Percentiles rank a stretch among this genome's conserved stretches.
Evolutionary conservation across 768 basidiomycete genomes (phyloP).

Genomic region (Phanerochaete carnosa): DNA sequence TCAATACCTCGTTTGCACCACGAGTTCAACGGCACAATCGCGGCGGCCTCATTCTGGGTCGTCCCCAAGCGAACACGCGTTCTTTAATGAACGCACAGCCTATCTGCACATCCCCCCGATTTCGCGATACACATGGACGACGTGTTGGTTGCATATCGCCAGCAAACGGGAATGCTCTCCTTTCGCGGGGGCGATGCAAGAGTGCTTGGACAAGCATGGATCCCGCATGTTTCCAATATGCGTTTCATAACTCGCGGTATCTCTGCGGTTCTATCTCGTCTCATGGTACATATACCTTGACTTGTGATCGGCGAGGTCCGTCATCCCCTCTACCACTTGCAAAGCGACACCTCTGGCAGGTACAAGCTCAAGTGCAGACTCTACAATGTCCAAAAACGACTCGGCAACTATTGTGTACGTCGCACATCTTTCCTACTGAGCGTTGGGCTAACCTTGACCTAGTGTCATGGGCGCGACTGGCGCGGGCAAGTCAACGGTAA

Average conservation of each 20-base stretch:
- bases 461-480: slow-evolving; percentile 24
- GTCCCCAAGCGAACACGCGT: background rate
- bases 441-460: background rate
- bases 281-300: background rate
- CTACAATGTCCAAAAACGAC: slow-evolving; percentile 1
- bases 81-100: background rate
- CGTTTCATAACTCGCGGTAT: background rate
- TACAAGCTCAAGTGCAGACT: background rate
- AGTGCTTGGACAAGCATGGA: background rate
- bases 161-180: background rate
- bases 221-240: background rate
- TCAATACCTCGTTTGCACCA: background rate
- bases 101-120: background rate
- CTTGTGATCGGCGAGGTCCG: background rate
- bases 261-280: background rate
- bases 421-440: background rate
- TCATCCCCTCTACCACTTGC: background rate
- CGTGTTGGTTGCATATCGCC: background rate
- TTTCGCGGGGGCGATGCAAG: background rate
- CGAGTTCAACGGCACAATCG: background rate
- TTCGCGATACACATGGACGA: background rate
- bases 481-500: slow-evolving; percentile 18
- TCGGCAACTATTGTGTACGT: slow-evolving; percentile 13
- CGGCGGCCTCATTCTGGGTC: background rate
- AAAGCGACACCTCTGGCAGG: background rate